A percentile compares a stretch with the other conserved stretches of the same genome.
phyloP scores from a whole-genome alignment of 805 yeast genomes.

The Hanseniaspora pseudoguilliermondii region DNA sequence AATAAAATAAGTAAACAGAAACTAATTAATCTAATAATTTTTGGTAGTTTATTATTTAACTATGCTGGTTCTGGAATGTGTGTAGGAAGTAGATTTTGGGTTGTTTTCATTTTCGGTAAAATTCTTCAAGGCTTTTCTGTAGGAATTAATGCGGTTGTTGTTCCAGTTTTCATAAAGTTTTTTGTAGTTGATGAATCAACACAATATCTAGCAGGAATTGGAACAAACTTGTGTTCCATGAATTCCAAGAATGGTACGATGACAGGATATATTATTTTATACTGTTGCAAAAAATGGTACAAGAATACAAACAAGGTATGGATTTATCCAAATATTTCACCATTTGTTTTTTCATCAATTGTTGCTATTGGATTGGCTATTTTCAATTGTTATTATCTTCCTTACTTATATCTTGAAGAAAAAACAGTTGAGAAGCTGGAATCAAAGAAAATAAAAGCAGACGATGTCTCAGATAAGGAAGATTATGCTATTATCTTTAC shows the following conservation, averaged over 20 bases:
- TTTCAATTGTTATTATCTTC: background rate
- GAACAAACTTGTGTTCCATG: background rate
- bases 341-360: background rate
- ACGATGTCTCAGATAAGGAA: background rate
- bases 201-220: background rate
- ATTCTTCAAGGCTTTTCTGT: background rate
- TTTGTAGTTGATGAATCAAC: background rate
- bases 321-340: background rate
- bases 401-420: background rate
- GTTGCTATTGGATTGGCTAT: background rate
- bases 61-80: background rate
- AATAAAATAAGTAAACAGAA: background rate
- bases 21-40: background rate
- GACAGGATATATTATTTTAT: background rate
- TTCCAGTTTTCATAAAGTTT: background rate
- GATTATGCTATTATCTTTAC: background rate
- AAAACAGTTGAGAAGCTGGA: background rate
- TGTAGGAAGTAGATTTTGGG: background rate
- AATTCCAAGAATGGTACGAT: background rate
- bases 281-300: constrained; percentile 6
- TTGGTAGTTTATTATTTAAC: background rate
- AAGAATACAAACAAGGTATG: background rate
- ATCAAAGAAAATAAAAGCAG: background rate
- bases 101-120: background rate
- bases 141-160: background rate